Percentiles rank a stretch among this genome's conserved stretches.
Conservation (phyloP, 768 basidiomycete species). For the Dioszegia aurantiaca region DNA sequence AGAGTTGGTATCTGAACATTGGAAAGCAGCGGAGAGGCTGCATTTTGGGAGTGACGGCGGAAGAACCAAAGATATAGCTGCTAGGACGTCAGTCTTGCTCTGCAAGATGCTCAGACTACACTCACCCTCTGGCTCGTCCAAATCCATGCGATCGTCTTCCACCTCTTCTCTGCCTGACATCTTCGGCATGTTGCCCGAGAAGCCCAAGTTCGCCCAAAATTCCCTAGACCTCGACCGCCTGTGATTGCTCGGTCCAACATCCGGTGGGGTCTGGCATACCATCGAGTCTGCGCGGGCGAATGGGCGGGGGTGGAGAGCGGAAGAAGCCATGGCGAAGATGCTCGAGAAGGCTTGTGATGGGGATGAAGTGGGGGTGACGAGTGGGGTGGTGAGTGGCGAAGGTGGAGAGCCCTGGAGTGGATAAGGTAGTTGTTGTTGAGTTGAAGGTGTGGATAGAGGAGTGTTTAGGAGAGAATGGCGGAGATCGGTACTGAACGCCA, state of each 20-base stretch:
- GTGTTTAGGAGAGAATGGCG: neutral
- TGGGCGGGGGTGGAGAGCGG: slow-evolving; percentile 7
- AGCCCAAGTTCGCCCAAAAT: slow-evolving; percentile 23
- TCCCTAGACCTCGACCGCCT: slow-evolving; percentile 26
- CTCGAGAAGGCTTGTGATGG: slow-evolving; percentile 5
- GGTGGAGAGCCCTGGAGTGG: neutral
- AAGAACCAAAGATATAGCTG: slow-evolving; percentile 21
- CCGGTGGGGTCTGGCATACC: neutral
- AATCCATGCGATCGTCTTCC: slow-evolving; percentile 26
- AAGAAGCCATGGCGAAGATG: slow-evolving; percentile 14
- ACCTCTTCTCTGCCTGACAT: slow-evolving; percentile 18
- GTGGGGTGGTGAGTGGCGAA: neutral
- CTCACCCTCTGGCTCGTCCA: slow-evolving; percentile 25
- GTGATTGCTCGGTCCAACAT: slow-evolving; percentile 9
- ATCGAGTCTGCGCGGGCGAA: neutral
- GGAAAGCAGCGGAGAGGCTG: slow-evolving; percentile 28
- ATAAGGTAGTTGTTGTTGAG: neutral
- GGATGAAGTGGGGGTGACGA: neutral
- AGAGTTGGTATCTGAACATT: slow-evolving; percentile 31
- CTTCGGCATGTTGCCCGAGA: slow-evolving; percentile 1
- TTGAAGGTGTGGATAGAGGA: neutral
- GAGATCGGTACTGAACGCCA: neutral
- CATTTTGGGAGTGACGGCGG: slow-evolving; percentile 35
- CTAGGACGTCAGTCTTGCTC: neutral
- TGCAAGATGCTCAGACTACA: neutral